These are phyloP conservation scores for Epichloe scottii DNA, from an alignment of 2,329 filamentous ascomycete species.

Conservation along the genomic window DNA sequence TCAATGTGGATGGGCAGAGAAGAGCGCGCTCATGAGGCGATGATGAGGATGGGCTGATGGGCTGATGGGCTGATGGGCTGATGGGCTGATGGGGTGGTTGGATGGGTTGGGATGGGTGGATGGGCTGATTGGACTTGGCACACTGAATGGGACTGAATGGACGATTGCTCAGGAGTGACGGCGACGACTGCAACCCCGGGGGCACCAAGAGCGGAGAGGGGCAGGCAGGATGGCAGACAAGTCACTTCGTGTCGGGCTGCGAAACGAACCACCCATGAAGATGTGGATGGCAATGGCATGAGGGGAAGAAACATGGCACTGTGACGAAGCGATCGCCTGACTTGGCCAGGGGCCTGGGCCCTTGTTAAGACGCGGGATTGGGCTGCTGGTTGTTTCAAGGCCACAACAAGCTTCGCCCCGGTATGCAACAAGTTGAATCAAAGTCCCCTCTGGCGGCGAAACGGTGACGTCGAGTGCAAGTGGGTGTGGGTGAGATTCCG, in stretches of 20 bases:
- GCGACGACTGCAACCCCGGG: too few relatives aligned
- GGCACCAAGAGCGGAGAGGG: neutral
- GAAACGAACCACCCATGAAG: neutral
- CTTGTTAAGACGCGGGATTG: too few relatives aligned
- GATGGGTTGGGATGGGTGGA: neutral
- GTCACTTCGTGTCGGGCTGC: neutral
- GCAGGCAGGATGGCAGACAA: too few relatives aligned
- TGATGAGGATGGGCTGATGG: neutral
- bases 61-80: neutral
- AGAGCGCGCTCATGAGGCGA: neutral
- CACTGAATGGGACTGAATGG: neutral
- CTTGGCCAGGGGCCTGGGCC: too few relatives aligned
- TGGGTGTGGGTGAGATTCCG: neutral
- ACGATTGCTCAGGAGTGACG: too few relatives aligned
- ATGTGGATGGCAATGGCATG: neutral
- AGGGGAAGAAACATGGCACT: too few relatives aligned
- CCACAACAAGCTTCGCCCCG: neutral
- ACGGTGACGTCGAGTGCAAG: conserved; percentile 1
- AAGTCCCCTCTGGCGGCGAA: neutral
- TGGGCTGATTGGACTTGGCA: neutral
- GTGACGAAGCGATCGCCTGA: too few relatives aligned
- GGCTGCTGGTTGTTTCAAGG: neutral
- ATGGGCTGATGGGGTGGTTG: neutral
- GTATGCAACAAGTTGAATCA: neutral
- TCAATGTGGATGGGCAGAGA: too few relatives aligned